Base-by-base conservation (phyloP, 495 filamentous ascomycete species). In the Daldinia childiae region DNA sequence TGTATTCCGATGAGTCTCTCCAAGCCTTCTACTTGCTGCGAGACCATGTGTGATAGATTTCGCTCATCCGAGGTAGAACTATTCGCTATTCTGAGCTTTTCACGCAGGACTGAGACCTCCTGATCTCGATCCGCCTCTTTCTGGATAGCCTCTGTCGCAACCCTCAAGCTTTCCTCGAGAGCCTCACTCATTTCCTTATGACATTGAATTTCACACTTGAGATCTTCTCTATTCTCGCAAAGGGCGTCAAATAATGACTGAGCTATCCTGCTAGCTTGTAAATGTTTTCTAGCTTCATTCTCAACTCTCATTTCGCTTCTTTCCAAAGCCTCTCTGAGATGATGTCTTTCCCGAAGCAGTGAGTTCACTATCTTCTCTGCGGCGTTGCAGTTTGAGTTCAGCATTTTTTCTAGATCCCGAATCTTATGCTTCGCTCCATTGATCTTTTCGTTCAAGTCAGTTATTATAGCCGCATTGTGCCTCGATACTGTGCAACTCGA, bases 1-100 rank as follows among this genome's bases (percentile, higher is more conserved):
- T 73, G 71, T 1, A 65, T n/a, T 8, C 38, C 11, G 0, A 65
- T 0, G 4, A 73, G 12, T 0, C 24, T 32, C 2, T 62, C 3
- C n/a, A 66, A 36, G 11, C 29, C 41, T 24, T 69, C 61, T 3
- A 41, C 41, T 43, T 73, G 62, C 17, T 50, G 17, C 7, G 64
- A 55, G 5, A 73, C 4, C 4, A 59, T 8, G 3, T 51, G 61
- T 0, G 62, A 58, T 19, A 69, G 14, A 0, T 21, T 30, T 6
- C 65, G 50, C 58, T 73, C 62, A 0, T 69, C 62, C 3, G 2
- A 15, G 4, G 62, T 15, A 1, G 4, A 45, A 0, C 38, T 45
- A 1, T 50, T 30, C 1, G 58, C 41, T 1, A 11, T 15, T 8
- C 32, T 36, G n/a, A 73, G 50, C 12, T 73, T 32, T 14, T 62